Conservation (phyloP, 768 basidiomycete genomes). For the Suillus clintonianus region DNA sequence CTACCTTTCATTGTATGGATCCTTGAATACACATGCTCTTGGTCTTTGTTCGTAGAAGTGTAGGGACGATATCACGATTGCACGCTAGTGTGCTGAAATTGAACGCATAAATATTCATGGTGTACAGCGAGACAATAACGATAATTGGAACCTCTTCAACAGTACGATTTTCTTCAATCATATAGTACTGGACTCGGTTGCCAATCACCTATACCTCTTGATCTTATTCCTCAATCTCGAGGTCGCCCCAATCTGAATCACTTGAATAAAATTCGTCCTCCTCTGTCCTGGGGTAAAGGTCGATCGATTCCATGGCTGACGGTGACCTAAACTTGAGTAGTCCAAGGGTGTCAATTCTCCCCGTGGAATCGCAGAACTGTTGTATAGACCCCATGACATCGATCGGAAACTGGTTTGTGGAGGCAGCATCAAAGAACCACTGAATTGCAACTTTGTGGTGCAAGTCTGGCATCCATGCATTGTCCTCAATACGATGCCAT, state of each 20-base stretch:
- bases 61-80: neutral
- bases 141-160: neutral
- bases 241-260: neutral
- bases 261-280: neutral
- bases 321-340: neutral
- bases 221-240: slow-evolving; percentile 1
- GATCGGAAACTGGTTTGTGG: neutral
- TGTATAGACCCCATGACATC: neutral
- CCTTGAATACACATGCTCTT: neutral
- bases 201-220: neutral
- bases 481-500: slow-evolving; percentile 9
- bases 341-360: neutral
- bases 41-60: too few relatives aligned
- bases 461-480: slow-evolving; percentile 10
- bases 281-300: neutral
- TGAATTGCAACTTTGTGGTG: neutral
- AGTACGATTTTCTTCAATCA: neutral
- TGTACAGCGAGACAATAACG: neutral
- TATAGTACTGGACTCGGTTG: neutral
- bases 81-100: too few relatives aligned
- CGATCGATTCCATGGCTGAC: neutral
- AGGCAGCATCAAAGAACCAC: neutral
- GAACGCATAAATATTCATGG: neutral
- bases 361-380: neutral
- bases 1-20: neutral